Conservation (phyloP, 2,329 filamentous ascomycete genomes). For the Claviceps arundinis region DNA sequence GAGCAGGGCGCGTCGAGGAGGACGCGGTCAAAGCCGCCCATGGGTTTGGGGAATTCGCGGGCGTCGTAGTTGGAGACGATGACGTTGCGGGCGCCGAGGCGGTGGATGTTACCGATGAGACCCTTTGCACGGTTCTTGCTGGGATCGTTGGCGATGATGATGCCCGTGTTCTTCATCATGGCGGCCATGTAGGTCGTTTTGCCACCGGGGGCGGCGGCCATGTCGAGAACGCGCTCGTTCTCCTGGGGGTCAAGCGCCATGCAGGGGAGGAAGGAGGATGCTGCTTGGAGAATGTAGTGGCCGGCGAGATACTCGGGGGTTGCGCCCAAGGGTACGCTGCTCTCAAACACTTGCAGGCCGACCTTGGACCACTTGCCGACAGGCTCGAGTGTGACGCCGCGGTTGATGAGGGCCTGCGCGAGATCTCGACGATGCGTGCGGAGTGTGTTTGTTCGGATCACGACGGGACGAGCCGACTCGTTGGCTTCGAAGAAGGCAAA, state of each 20-base stretch:
- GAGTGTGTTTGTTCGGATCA: constrained; percentile 93
- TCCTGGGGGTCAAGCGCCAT: constrained; percentile 95
- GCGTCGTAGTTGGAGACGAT: constrained; percentile 95
- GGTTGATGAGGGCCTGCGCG: constrained; percentile 87
- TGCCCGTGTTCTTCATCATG: constrained; percentile 61
- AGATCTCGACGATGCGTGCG: constrained; percentile 65
- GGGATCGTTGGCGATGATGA: constrained; percentile 91
- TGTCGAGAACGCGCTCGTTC: constrained; percentile 76
- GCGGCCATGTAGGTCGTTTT: constrained; percentile 53
- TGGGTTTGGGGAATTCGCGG: constrained; percentile 81
- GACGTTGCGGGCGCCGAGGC: constrained; percentile 83
- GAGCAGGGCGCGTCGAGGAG: constrained; percentile 91
- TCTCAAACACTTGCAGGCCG: constrained; percentile 91
- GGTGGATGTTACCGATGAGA: constrained; percentile 95
- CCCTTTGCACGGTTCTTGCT: constrained; percentile 89
- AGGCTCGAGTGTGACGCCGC: constrained; percentile 88
- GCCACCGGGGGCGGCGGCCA: constrained; percentile 16
- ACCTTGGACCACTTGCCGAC: constrained; percentile 99
- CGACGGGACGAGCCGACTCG: constrained; percentile 83
- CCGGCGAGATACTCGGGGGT: constrained; percentile 95
- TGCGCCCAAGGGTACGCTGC: constrained; percentile 70
- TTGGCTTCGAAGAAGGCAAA: constrained; percentile 99
- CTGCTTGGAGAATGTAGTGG: constrained; percentile 95
- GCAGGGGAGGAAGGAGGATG: constrained; percentile 90
- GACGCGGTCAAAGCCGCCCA: constrained; percentile 92